A percentile compares a stretch with the other conserved stretches of the same genome.
These are phyloP conservation scores for Rosa multiflora DNA, from an alignment of 306 rosid species.

Conservation along the genomic window DNA sequence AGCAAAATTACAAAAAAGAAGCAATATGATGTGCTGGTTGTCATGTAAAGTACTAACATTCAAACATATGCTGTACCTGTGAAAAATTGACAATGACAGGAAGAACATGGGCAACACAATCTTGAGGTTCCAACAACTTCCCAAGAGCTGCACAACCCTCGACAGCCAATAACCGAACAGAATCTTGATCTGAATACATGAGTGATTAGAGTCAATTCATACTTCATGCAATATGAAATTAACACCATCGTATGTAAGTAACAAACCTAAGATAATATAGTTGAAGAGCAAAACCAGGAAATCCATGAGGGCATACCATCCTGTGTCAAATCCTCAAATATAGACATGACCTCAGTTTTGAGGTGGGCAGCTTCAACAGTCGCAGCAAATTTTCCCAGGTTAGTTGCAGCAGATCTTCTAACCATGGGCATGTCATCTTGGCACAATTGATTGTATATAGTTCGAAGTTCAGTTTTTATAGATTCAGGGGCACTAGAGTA, in stretches of 20 bases:
- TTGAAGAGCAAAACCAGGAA: background rate
- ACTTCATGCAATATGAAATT: background rate
- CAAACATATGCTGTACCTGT: conserved; percentile 55
- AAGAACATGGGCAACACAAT: conserved; percentile 90
- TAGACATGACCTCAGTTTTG: conserved; percentile 81
- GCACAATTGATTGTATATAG: conserved; percentile 86
- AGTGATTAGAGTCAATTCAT: background rate
- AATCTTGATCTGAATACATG: conserved; percentile 78
- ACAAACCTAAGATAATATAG: background rate
- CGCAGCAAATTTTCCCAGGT: conserved; percentile 92
- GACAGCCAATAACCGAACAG: conserved; percentile 96
- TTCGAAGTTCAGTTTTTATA: conserved; percentile 71
- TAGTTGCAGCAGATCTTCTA: conserved; percentile 97
- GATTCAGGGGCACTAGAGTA: conserved; percentile 86
- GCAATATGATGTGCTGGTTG: background rate
- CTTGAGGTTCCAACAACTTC: conserved; percentile 91
- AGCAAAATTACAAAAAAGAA: background rate
- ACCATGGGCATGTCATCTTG: conserved; percentile 99
- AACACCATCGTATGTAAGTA: background rate
- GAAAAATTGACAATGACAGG: conserved; percentile 96
- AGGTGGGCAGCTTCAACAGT: conserved; percentile 81
- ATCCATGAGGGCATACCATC: conserved; percentile 56
- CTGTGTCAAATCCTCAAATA: conserved; percentile 89
- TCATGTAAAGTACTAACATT: no score
- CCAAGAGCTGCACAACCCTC: conserved; percentile 99